A percentile compares a stretch with the other conserved stretches of the same genome.
Conservation (phyloP, 371 early-diverging fungal species). For the Coemansia sp. region DNA sequence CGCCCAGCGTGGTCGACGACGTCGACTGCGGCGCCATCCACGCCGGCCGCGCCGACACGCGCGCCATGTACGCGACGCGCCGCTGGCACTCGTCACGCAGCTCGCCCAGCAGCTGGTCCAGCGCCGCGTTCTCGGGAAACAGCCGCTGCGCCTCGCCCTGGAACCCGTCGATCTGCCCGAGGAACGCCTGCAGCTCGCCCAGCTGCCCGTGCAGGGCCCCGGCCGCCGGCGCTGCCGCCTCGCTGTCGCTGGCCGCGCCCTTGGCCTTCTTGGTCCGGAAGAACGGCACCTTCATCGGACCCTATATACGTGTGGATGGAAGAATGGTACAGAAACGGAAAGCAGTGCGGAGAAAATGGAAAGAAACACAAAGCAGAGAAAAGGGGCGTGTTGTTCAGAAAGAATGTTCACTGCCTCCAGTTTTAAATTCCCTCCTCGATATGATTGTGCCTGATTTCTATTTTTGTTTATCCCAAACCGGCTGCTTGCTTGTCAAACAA, state of each 20-base stretch:
- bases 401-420: conserved; percentile 3
- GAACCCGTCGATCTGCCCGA: conserved; percentile 29
- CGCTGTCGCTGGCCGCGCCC: conserved; percentile 4
- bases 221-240: background rate
- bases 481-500: conserved; percentile 30
- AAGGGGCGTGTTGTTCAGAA: background rate
- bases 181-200: conserved; percentile 34
- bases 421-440: background rate
- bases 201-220: conserved; percentile 7
- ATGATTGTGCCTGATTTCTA: conserved; percentile 1
- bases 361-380: background rate
- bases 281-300: conserved; percentile 36
- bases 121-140: conserved; percentile 43
- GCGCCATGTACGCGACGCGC: conserved; percentile 41
- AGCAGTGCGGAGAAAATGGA: background rate
- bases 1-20: conserved; percentile 3
- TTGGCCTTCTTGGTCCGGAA: conserved; percentile 26
- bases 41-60: conserved; percentile 37
- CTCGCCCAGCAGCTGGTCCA: conserved; percentile 39
- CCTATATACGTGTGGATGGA: background rate
- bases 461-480: background rate
- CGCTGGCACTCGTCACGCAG: conserved; percentile 46
- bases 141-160: conserved; percentile 36
- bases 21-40: conserved; percentile 27
- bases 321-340: background rate